Evolutionary conservation across 2,329 filamentous ascomycete genomes (phyloP).

Genomic region (Metarhizium robertsii): DNA sequence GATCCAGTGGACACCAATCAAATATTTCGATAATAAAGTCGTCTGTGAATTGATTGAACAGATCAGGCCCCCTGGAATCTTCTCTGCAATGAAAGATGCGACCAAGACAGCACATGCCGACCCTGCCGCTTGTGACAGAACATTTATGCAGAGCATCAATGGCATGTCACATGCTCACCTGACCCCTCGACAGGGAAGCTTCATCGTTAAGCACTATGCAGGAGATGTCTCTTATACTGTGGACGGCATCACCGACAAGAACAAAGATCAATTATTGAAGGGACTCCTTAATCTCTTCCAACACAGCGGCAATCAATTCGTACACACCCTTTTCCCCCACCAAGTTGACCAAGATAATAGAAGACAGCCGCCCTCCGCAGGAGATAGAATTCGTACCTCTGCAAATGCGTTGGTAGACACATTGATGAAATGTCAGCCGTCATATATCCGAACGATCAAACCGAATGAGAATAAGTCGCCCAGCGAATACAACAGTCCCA

Average conservation of each 20-base stretch:
- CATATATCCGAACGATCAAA: slow-evolving; percentile 98
- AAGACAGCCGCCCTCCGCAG: slow-evolving; percentile 84
- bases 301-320: slow-evolving; percentile 73
- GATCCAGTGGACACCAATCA: slow-evolving; percentile 98
- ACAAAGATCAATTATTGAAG: slow-evolving; percentile 95
- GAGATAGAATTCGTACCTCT: slow-evolving; percentile 90
- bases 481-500: slow-evolving; percentile 80
- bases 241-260: slow-evolving; percentile 98
- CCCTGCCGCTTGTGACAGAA: slow-evolving; percentile 85
- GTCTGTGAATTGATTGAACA: slow-evolving; percentile 97
- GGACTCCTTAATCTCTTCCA: slow-evolving; percentile 82
- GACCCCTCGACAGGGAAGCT: slow-evolving; percentile 84
- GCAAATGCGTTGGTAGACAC: slow-evolving; percentile 93
- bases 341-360: slow-evolving; percentile 94
- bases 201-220: slow-evolving; percentile 98
- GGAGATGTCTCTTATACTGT: slow-evolving; percentile 93
- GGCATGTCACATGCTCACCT: slow-evolving; percentile 88
- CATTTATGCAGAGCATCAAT: slow-evolving; percentile 88
- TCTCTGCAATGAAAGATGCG: slow-evolving; percentile 93
- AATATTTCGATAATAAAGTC: slow-evolving; percentile 99
- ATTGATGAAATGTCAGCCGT: slow-evolving; percentile 93
- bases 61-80: slow-evolving; percentile 79
- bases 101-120: slow-evolving; percentile 98
- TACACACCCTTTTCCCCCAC: slow-evolving; percentile 83
- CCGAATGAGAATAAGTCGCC: slow-evolving; percentile 98